phyloP scores from a whole-genome alignment of 352 stramenopile genomes.

The Phytopythium oedochilum region DNA sequence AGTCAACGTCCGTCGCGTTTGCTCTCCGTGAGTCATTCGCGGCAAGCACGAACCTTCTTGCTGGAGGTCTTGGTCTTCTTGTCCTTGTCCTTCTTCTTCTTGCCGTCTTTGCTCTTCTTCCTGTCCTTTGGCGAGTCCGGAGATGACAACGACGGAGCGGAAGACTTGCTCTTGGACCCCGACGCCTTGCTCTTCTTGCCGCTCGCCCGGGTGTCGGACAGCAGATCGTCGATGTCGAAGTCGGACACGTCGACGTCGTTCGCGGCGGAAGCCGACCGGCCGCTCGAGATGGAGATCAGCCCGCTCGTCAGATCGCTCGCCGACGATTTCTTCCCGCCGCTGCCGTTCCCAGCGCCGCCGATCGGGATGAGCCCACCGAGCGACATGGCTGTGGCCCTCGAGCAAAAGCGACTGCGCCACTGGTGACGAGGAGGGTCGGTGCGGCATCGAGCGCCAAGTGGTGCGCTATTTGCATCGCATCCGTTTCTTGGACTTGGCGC shows the following conservation, averaged over 20 bases:
- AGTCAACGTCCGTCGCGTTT: neutral
- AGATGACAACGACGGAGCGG: constrained; percentile 1
- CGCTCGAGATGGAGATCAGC: constrained; percentile 46
- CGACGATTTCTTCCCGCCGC: constrained; percentile 12
- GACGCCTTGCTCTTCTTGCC: constrained; percentile 8
- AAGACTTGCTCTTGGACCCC: constrained; percentile 22
- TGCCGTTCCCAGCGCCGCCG: constrained; percentile 10
- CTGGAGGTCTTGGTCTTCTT: constrained; percentile 11
- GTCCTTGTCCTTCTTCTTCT: constrained; percentile 47
- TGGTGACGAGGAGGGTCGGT: too few species aligned
- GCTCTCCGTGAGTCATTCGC: too few species aligned
- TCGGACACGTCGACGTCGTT: constrained; percentile 46
- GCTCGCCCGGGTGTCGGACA: constrained; percentile 26
- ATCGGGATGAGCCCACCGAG: constrained; percentile 54
- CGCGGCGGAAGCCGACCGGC: constrained; percentile 7
- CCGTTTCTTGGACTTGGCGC: neutral
- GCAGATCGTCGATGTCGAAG: constrained; percentile 54
- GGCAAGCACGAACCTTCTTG: constrained; percentile 1
- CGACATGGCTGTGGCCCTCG: constrained; percentile 16
- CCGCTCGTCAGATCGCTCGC: constrained; percentile 48
- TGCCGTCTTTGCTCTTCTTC: constrained; percentile 14
- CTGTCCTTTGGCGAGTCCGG: constrained; percentile 11
- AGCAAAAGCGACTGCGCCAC: too few species aligned
- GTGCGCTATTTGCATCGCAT: constrained; percentile 1
- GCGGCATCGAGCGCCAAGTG: too few species aligned